These are phyloP conservation scores for Epichloe brachyelytri DNA, from an alignment of 2,329 filamentous ascomycete genomes.

Conservation along the genomic window DNA sequence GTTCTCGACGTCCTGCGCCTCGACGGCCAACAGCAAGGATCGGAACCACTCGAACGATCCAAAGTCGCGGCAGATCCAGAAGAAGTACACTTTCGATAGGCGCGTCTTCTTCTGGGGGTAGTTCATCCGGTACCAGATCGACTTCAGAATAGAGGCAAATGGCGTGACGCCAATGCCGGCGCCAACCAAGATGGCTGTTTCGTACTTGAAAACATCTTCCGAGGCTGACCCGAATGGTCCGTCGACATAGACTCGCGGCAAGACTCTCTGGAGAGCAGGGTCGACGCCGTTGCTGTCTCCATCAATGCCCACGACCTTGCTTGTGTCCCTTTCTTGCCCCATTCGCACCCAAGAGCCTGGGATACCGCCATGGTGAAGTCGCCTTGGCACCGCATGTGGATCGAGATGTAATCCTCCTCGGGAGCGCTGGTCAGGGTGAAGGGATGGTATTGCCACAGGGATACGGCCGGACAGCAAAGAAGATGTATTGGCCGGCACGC, in stretches of 20 bases:
- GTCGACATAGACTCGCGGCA: constrained; percentile 71
- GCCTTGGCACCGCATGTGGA: constrained; percentile 72
- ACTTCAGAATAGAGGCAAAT: constrained; percentile 78
- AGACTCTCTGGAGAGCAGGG: constrained; percentile 56
- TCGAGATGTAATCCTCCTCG: constrained; percentile 81
- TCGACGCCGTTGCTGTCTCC: constrained; percentile 46
- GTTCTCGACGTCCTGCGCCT: constrained; percentile 72
- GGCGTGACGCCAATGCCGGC: constrained; percentile 80
- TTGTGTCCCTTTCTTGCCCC: constrained; percentile 44
- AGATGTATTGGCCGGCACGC: constrained; percentile 74
- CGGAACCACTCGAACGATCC: constrained; percentile 86
- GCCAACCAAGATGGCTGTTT: constrained; percentile 65
- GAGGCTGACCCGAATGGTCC: constrained; percentile 78
- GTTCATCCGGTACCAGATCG: constrained; percentile 89
- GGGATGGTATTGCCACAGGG: constrained; percentile 79
- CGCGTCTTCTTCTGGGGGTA: constrained; percentile 69
- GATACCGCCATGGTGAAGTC: constrained; percentile 66
- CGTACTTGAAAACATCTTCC: constrained; percentile 83
- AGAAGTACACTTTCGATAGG: constrained; percentile 79
- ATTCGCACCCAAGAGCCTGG: constrained; percentile 61
- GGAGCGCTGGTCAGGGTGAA: constrained; percentile 79
- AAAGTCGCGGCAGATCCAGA: constrained; percentile 85
- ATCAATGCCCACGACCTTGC: constrained; percentile 57
- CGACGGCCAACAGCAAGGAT: constrained; percentile 69
- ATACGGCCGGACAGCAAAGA: constrained; percentile 74